phyloP scores from a whole-genome alignment of 2,329 filamentous ascomycete genomes.

The Colletotrichum destructivum region DNA sequence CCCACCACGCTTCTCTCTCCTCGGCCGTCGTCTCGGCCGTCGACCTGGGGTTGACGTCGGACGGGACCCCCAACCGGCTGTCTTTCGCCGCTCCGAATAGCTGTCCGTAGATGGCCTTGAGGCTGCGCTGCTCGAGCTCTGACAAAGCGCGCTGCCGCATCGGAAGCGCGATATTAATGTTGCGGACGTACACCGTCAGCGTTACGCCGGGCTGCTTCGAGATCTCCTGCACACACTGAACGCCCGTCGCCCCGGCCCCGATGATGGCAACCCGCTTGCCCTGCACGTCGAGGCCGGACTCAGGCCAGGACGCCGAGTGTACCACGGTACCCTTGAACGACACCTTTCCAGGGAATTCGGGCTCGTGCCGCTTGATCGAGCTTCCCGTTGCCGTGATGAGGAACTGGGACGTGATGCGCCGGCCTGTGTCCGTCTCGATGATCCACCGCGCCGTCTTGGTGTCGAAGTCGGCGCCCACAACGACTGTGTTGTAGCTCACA shows the following conservation, averaged over 20 bases:
- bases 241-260: slow-evolving; percentile 50
- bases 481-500: slow-evolving; percentile 59
- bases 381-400: slow-evolving; percentile 64
- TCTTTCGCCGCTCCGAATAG: slow-evolving; percentile 61
- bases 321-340: slow-evolving; percentile 49
- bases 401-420: slow-evolving; percentile 56
- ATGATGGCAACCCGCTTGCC: slow-evolving; percentile 50
- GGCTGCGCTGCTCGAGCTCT: slow-evolving; percentile 60
- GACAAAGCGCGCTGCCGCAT: slow-evolving; percentile 66
- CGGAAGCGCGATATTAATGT: slow-evolving; percentile 71
- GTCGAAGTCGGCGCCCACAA: slow-evolving; percentile 59
- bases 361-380: slow-evolving; percentile 59
- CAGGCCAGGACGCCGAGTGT: slow-evolving; percentile 50
- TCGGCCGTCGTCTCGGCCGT: slow-evolving; percentile 57
- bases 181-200: slow-evolving; percentile 68
- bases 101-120: slow-evolving; percentile 52
- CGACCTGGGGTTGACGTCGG: slow-evolving; percentile 61
- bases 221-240: slow-evolving; percentile 51
- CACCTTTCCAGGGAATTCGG: slow-evolving; percentile 51
- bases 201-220: slow-evolving; percentile 52
- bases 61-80: slow-evolving; percentile 67
- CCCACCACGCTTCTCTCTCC: slow-evolving; percentile 60
- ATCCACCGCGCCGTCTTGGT: slow-evolving; percentile 56
- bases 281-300: slow-evolving; percentile 38
- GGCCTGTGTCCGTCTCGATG: slow-evolving; percentile 58